phyloP scores from a whole-genome alignment of 2,329 filamentous ascomycete species.

The Colletotrichum zoysiae region DNA sequence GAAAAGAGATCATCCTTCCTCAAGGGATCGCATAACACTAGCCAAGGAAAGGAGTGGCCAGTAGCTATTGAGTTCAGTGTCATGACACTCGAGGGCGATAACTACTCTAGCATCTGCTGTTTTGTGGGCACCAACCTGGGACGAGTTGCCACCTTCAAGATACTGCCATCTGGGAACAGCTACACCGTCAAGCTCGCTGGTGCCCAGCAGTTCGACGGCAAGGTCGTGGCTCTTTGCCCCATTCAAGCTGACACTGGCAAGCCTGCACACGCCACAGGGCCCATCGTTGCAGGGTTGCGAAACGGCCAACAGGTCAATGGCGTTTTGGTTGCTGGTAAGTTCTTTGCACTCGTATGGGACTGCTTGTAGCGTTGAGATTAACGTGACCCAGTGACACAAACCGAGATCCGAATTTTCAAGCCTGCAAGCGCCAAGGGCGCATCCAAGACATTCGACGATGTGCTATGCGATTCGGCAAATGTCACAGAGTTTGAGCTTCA shows the following conservation, averaged over 20 bases:
- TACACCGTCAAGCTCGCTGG: slow-evolving; percentile 83
- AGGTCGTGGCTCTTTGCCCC: slow-evolving; percentile 81
- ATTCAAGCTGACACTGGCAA: slow-evolving; percentile 84
- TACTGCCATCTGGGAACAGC: slow-evolving; percentile 79
- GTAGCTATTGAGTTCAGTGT: slow-evolving; percentile 91
- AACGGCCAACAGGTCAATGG: slow-evolving; percentile 83
- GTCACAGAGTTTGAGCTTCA: slow-evolving; percentile 81
- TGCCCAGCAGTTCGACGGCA: slow-evolving; percentile 73
- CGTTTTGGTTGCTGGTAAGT: slow-evolving; percentile 79
- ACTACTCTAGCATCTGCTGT: slow-evolving; percentile 93
- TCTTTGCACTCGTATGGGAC: background rate
- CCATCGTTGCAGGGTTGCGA: slow-evolving; percentile 80
- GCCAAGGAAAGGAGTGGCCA: slow-evolving; percentile 76
- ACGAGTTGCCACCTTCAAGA: slow-evolving; percentile 88
- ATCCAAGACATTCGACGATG: slow-evolving; percentile 88
- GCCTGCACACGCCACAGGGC: slow-evolving; percentile 80
- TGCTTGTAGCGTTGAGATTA: slow-evolving; percentile 42
- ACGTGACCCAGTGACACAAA: slow-evolving; percentile 67
- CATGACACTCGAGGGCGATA: slow-evolving; percentile 92
- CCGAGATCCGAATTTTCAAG: slow-evolving; percentile 88
- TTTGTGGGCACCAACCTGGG: slow-evolving; percentile 91
- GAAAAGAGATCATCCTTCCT: slow-evolving; percentile 82
- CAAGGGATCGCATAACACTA: slow-evolving; percentile 63
- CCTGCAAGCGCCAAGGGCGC: slow-evolving; percentile 90
- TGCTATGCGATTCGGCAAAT: slow-evolving; percentile 82